phyloP scores from a whole-genome alignment of 1,284 basidiomycete genomes.

The Trichosporon ovoides region DNA sequence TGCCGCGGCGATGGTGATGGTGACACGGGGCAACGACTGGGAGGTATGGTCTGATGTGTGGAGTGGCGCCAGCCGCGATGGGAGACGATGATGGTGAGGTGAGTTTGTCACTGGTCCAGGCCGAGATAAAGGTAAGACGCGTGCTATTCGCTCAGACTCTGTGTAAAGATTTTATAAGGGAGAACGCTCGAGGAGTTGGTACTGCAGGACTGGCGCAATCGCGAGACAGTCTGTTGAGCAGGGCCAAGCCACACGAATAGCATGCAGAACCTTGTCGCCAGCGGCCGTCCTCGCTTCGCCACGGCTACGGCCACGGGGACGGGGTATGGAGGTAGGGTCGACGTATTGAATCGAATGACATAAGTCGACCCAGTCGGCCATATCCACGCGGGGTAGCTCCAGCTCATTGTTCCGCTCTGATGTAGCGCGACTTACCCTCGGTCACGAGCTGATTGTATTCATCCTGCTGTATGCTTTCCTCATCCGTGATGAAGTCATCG shows the following conservation, averaged over 20 bases:
- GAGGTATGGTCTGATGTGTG: neutral
- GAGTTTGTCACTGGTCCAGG: neutral
- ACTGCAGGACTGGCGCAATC: neutral
- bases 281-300: neutral
- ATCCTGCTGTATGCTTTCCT: conserved; percentile 25
- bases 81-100: neutral
- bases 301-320: neutral
- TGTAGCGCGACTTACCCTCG: conserved; percentile 49
- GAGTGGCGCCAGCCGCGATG: neutral
- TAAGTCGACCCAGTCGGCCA: neutral
- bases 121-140: neutral
- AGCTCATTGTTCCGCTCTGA: neutral
- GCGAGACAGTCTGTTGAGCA: neutral
- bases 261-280: neutral
- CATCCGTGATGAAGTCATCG: conserved; percentile 37
- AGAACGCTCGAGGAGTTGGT: neutral
- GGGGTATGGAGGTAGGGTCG: too few species aligned
- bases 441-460: conserved; percentile 48
- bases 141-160: neutral
- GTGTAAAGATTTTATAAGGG: neutral
- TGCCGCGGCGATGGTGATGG: neutral
- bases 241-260: conserved; percentile 1
- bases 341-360: neutral
- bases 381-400: neutral
- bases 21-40: neutral